Conservation (phyloP, 495 filamentous ascomycete genomes). For the Hamigera avellanea region DNA sequence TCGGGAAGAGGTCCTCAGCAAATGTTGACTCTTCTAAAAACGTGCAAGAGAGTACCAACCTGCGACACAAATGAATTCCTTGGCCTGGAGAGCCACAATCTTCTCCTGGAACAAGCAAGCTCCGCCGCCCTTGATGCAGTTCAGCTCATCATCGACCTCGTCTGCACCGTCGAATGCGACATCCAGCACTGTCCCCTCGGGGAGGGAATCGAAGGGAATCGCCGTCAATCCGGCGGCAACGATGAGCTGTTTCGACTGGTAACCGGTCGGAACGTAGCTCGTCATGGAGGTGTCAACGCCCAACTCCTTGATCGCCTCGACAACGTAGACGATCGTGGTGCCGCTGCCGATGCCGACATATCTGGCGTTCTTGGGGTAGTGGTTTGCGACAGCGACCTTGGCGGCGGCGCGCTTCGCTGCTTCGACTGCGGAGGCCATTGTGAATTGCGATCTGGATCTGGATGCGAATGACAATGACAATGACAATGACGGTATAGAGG, state of each 20-base stretch:
- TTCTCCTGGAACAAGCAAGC: slow-evolving; percentile 98
- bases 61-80: slow-evolving; percentile 88
- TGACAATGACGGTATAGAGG: slow-evolving; percentile 3
- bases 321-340: slow-evolving; percentile 88
- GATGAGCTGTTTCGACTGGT: slow-evolving; percentile 79
- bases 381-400: slow-evolving; percentile 67
- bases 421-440: slow-evolving; percentile 48
- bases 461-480: slow-evolving; percentile 1
- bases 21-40: no score
- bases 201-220: slow-evolving; percentile 62
- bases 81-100: slow-evolving; percentile 73
- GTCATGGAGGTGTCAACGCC: slow-evolving; percentile 48
- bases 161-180: slow-evolving; percentile 93
- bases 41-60: slow-evolving; percentile 37
- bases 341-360: slow-evolving; percentile 91
- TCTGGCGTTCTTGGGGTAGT: slow-evolving; percentile 60
- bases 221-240: slow-evolving; percentile 61
- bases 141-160: slow-evolving; percentile 89
- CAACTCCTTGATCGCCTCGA: slow-evolving; percentile 78
- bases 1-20: no score
- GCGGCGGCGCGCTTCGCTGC: slow-evolving; percentile 77
- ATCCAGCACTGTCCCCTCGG: slow-evolving; percentile 51
- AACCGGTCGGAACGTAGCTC: slow-evolving; percentile 83
- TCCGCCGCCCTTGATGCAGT: slow-evolving; percentile 95
- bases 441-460: slow-evolving; percentile 17